phyloP scores from a whole-genome alignment of 305 asterid genomes.

The Lippia alba region DNA sequence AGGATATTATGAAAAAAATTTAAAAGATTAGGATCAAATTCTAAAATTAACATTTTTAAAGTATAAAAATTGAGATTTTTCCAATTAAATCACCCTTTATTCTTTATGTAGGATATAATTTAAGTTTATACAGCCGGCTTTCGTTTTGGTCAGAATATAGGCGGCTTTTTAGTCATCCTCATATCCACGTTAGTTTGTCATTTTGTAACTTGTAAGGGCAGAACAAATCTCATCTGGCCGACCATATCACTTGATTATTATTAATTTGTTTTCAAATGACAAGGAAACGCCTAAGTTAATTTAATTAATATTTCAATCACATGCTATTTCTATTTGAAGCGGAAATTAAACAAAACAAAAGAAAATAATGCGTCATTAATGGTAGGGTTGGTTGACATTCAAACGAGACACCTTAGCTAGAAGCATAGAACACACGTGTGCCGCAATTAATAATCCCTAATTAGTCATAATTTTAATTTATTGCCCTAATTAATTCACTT shows the following conservation, averaged over 20 bases:
- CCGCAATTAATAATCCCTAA: not conserved
- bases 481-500: conserved; percentile 15
- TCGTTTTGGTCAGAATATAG: too few relatives aligned
- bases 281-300: not conserved
- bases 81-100: too few relatives aligned
- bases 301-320: conserved; percentile 1
- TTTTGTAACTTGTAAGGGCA: too few relatives aligned
- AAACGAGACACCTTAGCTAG: conserved; percentile 7
- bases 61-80: too few relatives aligned
- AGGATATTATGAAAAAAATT: too few relatives aligned
- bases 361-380: not conserved
- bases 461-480: not conserved
- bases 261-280: not conserved
- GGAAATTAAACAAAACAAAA: not conserved
- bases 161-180: not conserved
- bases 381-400: not conserved
- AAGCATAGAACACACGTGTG: conserved; percentile 9
- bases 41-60: too few relatives aligned
- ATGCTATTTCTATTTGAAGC: not conserved
- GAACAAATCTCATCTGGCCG: conserved; percentile 4
- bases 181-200: not conserved
- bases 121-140: too few relatives aligned
- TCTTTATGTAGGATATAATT: too few relatives aligned
- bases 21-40: too few relatives aligned
- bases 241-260: not conserved